phyloP scores from a whole-genome alignment of 1,284 basidiomycete genomes.

The Trichosporon sp. region DNA sequence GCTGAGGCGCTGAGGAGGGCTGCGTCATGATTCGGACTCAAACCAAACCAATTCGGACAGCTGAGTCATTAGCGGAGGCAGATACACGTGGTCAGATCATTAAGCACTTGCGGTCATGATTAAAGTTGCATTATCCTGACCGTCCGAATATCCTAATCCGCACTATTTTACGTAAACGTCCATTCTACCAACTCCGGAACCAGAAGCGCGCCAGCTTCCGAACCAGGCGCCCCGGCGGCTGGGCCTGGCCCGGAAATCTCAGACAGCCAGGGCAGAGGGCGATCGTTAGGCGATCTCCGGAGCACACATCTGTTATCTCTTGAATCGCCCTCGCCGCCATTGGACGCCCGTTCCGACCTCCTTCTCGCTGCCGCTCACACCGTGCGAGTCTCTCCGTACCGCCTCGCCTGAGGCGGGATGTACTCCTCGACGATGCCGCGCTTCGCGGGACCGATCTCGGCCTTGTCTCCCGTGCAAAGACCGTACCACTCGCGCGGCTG shows the following conservation, averaged over 20 bases:
- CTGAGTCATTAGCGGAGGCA: not conserved
- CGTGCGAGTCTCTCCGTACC: not conserved
- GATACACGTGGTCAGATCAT: not conserved
- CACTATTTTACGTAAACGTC: not conserved
- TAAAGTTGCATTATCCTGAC: not conserved
- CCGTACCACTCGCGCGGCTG: conserved; percentile 18
- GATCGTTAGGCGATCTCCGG: not conserved
- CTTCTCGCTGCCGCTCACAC: not conserved
- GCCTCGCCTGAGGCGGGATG: not conserved
- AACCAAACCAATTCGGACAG: not conserved
- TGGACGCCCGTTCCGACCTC: not conserved
- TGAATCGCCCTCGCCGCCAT: not conserved
- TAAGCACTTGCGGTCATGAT: not conserved
- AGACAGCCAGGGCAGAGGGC: not conserved
- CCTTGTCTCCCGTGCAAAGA: conserved; percentile 11
- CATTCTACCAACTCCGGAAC: too few species aligned
- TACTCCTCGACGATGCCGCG: not conserved
- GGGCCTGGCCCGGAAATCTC: not conserved
- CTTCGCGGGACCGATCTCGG: not conserved
- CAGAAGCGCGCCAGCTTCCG: not conserved
- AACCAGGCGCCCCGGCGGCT: not conserved
- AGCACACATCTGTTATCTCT: not conserved
- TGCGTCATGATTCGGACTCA: not conserved
- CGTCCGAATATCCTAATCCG: too few species aligned
- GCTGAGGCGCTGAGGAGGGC: not conserved